Percentiles rank a stretch among this genome's conserved stretches.
Evolutionary conservation across 2,329 filamentous ascomycete genomes (phyloP).

Genomic region (Westerdykella ornata): DNA sequence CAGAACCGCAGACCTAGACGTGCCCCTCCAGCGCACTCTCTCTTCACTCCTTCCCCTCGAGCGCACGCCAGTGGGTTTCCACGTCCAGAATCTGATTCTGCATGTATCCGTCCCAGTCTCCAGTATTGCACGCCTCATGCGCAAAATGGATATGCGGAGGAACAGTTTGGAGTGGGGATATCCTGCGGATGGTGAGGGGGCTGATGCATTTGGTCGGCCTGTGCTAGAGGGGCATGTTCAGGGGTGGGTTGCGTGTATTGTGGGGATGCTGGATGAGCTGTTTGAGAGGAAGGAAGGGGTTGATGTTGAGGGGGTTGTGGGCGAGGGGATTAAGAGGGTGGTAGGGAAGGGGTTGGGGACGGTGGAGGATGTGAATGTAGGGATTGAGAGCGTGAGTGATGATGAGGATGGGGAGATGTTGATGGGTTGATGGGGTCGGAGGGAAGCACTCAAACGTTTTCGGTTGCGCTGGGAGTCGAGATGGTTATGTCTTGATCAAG

Average conservation of each 20-base stretch:
- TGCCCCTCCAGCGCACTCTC: conserved; percentile 18
- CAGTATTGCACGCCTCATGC: conserved; percentile 7
- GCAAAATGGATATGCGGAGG: conserved; percentile 15
- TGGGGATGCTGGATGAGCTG: neutral
- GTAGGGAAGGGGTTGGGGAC: neutral
- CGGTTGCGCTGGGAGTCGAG: too few species aligned
- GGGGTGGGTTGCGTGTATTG: neutral
- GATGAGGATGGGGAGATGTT: conserved; percentile 1
- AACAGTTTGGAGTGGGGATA: conserved; percentile 19
- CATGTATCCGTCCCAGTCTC: neutral
- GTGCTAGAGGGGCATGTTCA: neutral
- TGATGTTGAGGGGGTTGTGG: neutral
- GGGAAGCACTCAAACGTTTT: too few species aligned
- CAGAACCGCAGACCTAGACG: too few species aligned
- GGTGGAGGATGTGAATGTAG: neutral
- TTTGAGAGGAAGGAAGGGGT: conserved; percentile 3
- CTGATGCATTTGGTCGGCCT: neutral
- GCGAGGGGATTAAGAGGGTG: conserved; percentile 1
- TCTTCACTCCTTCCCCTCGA: conserved; percentile 38
- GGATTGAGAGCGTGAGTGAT: too few species aligned
- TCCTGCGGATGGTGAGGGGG: conserved; percentile 5
- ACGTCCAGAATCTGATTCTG: conserved; percentile 19
- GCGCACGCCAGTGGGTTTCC: conserved; percentile 22
- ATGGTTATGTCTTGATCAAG: too few species aligned
- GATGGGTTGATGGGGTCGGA: neutral